These are phyloP conservation scores for Bothriochloa decipiens DNA, from an alignment of 176 grass and related monocot species.

Conservation along the genomic window DNA sequence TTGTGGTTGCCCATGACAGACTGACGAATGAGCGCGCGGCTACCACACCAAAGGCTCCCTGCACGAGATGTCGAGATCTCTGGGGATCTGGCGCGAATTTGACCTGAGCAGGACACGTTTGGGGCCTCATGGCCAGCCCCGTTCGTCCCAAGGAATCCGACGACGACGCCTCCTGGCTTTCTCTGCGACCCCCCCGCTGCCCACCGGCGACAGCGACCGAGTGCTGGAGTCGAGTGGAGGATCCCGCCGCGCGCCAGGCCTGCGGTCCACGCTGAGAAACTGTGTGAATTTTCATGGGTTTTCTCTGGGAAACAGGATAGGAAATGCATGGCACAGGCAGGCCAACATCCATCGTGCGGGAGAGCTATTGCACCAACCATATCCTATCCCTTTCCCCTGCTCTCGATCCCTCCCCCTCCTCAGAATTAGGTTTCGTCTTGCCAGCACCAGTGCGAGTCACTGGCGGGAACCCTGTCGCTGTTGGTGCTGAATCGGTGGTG, in stretches of 20 bases:
- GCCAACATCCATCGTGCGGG: conserved; percentile 41
- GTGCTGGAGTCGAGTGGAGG: too few relatives aligned
- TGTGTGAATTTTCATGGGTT: background rate
- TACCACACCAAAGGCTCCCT: too few relatives aligned
- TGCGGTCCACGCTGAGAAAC: background rate
- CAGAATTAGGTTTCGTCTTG: conserved; percentile 20
- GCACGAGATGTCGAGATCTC: too few relatives aligned
- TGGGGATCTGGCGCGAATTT: conserved; percentile 17
- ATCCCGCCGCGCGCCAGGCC: background rate
- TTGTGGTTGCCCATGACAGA: background rate
- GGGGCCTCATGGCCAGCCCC: conserved; percentile 26
- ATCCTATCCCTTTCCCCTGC: conserved; percentile 22
- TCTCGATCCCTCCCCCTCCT: background rate
- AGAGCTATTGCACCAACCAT: conserved; percentile 37
- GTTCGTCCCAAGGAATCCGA: conserved; percentile 36
- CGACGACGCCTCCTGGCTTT: background rate
- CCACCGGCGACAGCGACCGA: conserved; percentile 3
- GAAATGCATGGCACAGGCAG: background rate
- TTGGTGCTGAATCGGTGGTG: conserved; percentile 28
- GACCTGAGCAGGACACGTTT: conserved; percentile 1
- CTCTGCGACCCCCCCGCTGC: background rate
- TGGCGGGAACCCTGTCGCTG: conserved; percentile 9
- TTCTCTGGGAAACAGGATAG: background rate
- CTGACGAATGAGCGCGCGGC: background rate
- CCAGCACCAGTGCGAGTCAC: background rate